phyloP scores from a whole-genome alignment of 2,329 filamentous ascomycete species.

The Fusarium sp. region DNA sequence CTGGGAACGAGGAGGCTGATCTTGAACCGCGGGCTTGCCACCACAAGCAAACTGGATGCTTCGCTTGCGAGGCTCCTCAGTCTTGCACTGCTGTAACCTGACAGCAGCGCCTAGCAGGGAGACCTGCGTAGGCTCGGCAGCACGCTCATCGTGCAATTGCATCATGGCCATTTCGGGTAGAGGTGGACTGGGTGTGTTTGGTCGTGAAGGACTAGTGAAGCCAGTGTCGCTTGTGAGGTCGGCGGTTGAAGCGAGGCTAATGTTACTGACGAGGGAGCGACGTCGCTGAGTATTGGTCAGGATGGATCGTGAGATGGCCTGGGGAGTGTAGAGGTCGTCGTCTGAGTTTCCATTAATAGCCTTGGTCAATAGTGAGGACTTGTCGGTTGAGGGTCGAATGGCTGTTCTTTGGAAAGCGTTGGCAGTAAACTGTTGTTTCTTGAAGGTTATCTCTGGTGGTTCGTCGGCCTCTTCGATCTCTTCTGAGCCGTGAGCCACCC shows the following conservation, averaged over 20 bases:
- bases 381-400: slow-evolving; percentile 64
- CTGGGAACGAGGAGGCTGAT: slow-evolving; percentile 55
- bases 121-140: slow-evolving; percentile 45
- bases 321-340: slow-evolving; percentile 61
- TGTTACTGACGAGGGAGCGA: slow-evolving; percentile 81
- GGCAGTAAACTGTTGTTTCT: slow-evolving; percentile 46
- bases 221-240: slow-evolving; percentile 96
- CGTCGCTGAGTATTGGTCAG: slow-evolving; percentile 58
- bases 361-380: slow-evolving; percentile 88
- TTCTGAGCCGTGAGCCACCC: slow-evolving; percentile 60
- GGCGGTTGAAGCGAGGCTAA: slow-evolving; percentile 84
- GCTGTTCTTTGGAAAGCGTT: slow-evolving; percentile 62
- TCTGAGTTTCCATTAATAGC: slow-evolving; percentile 80
- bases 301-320: slow-evolving; percentile 49
- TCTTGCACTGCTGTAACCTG: slow-evolving; percentile 33
- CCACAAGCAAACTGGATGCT: slow-evolving; percentile 94
- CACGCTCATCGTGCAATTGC: slow-evolving; percentile 54
- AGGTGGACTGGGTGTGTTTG: slow-evolving; percentile 91
- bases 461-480: slow-evolving; percentile 88
- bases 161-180: slow-evolving; percentile 69
- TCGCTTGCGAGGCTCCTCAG: slow-evolving; percentile 77
- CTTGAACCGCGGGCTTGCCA: slow-evolving; percentile 67
- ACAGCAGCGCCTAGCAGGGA: slow-evolving; percentile 46
- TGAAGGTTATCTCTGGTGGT: slow-evolving; percentile 75
- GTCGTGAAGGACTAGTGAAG: slow-evolving; percentile 88